Base-by-base conservation (phyloP, 257 asterid species). In the Gentiana macrophylla region DNA sequence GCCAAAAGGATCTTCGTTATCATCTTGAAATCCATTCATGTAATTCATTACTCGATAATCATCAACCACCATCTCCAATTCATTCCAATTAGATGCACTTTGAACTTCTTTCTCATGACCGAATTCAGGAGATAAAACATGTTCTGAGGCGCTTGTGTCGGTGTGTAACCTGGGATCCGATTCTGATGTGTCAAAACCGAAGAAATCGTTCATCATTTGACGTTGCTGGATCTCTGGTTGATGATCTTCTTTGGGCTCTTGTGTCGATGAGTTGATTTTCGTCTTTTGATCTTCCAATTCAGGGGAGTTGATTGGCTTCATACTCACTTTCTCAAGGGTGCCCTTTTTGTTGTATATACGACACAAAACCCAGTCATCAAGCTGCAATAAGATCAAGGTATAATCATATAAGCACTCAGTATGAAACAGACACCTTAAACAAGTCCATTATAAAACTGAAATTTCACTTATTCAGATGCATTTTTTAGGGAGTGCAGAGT, bases 311-410 rank as follows among this genome's bases (percentile, higher is more conserved):
- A 59, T 49, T 9, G 56, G 50, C 49, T 65, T 64, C 46, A 66
- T 62, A 59, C 66, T 78, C 35, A 60, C 65, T 65, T 62, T 84
- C 41, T 79, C 94, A 8, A 81, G 67, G 12, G 73, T 70, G 4
- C 94, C 89, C 41, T 84, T 80, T 66, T 84, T 81, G 84, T 84
- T 84, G 81, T 84, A 84, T 61, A 84, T 74, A 32, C 89, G 82
- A 57, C 94, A 84, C 8, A 81, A 58, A 6, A 83, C 93, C 88
- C 86, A 83, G 55, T 83, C 93, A 61, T 83, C 93, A 48, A 83
- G 88, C 85, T 82, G 86, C 56, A 73, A 63, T 0, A 56, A 1
- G 12, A 5, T 37, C 13, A 51, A 51, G 35, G 32, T 32, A 12
- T 7, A 1, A 6, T 1, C 11, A 51, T 41, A 24, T 24, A 24